Base-by-base conservation (phyloP, 2,329 filamentous ascomycete species). In the Colletotrichum plurivorum region DNA sequence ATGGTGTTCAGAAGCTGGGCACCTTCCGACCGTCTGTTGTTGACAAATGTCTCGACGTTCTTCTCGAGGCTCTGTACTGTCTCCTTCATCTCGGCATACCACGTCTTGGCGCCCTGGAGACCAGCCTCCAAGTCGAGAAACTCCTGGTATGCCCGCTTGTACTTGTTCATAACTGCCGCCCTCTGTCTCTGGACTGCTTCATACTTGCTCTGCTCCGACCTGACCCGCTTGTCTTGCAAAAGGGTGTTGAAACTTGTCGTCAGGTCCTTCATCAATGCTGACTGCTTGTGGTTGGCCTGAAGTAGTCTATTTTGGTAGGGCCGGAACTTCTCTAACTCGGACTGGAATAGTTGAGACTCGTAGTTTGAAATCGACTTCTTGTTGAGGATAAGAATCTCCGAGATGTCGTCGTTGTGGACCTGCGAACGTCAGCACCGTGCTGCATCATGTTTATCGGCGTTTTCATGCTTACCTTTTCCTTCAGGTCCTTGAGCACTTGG, bases 371-470 rank as follows among this genome's bases (percentile, higher is more conserved):
- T 95, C 2, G 94, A 92, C 81, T 98, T 99, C 79, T 98, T 98
- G 85, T 99, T 99, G 68, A 99, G 84, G 64, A 99, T 99, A 69
- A 99, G 86, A 13, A 98, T 95, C 76, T 97, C 96, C 5, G 95
- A 98, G 72, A 99, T 99, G 76, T 99, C 97, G 76, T 99, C 97
- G 73, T 93, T 94, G 81, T 97, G 95, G 61, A 95, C 92, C 95
- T 98, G 61, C 10, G 18, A 16, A 16, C 55, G 71, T 81, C 65
- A 77, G 74, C 67, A 51, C 8, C 53, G 46, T 27, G 27, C 46
- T 12, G 10, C 2, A 27, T 20, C 9, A 36, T 18, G 48, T 16
- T 20, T 15, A 25, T 18, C 8, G 31, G 9, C 31, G 8, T 2
- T 43, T 18, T 13, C 36, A 8, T 41, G 71, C 86, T 75, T 80